Evolutionary conservation across 1,284 basidiomycete species (phyloP).

Genomic region (Earliella scabrosa): DNA sequence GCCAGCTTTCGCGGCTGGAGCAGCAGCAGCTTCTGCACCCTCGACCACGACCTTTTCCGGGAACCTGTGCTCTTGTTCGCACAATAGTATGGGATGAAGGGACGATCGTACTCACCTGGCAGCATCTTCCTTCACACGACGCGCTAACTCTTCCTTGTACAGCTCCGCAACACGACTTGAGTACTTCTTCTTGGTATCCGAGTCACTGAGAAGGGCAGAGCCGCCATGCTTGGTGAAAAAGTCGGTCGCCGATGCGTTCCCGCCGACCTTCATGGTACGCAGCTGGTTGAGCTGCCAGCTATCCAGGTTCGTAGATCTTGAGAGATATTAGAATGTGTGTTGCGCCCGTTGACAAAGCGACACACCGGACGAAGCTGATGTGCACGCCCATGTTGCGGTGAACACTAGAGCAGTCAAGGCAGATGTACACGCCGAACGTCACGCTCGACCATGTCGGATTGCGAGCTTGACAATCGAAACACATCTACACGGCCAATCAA

Average conservation of each 20-base stretch:
- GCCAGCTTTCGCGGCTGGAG: constrained; percentile 39
- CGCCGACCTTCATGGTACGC: constrained; percentile 95
- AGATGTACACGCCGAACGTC: constrained; percentile 97
- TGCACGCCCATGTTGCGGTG: constrained; percentile 99
- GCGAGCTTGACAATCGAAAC: constrained; percentile 96
- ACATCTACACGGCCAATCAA: constrained; percentile 59
- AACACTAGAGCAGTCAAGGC: constrained; percentile 94
- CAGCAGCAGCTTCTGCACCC: constrained; percentile 57
- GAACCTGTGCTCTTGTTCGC: constrained; percentile 49
- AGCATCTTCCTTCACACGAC: constrained; percentile 83
- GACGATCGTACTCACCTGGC: constrained; percentile 50
- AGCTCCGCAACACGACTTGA: constrained; percentile 81
- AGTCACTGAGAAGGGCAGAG: constrained; percentile 67
- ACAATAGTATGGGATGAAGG: background rate
- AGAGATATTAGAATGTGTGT: constrained; percentile 6
- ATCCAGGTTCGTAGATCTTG: constrained; percentile 95
- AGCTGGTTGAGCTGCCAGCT: constrained; percentile 93
- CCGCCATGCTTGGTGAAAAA: constrained; percentile 93
- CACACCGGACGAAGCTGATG: constrained; percentile 95
- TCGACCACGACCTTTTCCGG: constrained; percentile 82
- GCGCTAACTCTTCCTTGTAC: constrained; percentile 93
- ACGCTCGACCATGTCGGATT: constrained; percentile 99
- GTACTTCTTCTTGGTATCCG: constrained; percentile 91
- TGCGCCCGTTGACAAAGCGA: constrained; percentile 14
- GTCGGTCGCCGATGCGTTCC: constrained; percentile 88